A percentile compares a stretch with the other conserved stretches of the same genome.
phyloP scores from a whole-genome alignment of 495 filamentous ascomycete species.

The Opeltia flavorubescens region DNA sequence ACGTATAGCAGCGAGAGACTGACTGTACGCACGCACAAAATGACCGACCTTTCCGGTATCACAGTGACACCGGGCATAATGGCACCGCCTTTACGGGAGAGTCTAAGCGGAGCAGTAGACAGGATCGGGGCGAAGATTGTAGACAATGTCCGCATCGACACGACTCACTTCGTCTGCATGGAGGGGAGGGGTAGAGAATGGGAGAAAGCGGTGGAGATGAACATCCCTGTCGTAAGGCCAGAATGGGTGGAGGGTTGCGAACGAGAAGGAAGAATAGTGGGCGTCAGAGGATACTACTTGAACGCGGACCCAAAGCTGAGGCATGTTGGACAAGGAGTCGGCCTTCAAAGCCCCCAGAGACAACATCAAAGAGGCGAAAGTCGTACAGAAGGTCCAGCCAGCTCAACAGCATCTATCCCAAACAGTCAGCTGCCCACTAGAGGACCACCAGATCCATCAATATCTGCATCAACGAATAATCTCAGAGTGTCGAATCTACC shows the following conservation, averaged over 20 bases:
- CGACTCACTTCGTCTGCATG: constrained; percentile 97
- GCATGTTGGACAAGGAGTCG: constrained; percentile 35
- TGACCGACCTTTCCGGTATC: constrained; percentile 94
- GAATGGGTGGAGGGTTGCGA: constrained; percentile 97
- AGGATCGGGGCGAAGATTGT: constrained; percentile 86
- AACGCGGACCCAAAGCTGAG: constrained; percentile 64
- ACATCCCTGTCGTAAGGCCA: constrained; percentile 93
- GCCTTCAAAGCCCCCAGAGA: neutral
- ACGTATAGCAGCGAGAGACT: constrained; percentile 73
- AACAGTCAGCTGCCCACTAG: constrained; percentile 19
- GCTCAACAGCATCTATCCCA: constrained; percentile 20
- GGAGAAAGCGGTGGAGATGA: constrained; percentile 96
- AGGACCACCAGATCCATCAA: neutral
- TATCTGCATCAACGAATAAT: neutral
- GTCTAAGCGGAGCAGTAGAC: constrained; percentile 58
- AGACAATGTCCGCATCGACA: constrained; percentile 88
- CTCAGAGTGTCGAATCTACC: neutral
- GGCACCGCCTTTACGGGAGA: constrained; percentile 58
- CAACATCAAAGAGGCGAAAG: constrained; percentile 11
- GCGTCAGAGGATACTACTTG: constrained; percentile 89
- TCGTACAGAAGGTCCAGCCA: constrained; percentile 3
- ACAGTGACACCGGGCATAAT: constrained; percentile 87
- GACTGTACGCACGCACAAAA: constrained; percentile 85
- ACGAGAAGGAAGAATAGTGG: constrained; percentile 79
- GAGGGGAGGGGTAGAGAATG: constrained; percentile 79